These are phyloP conservation scores for Penicillium robsamsonii DNA, from an alignment of 495 filamentous ascomycete genomes.

Conservation along the genomic window DNA sequence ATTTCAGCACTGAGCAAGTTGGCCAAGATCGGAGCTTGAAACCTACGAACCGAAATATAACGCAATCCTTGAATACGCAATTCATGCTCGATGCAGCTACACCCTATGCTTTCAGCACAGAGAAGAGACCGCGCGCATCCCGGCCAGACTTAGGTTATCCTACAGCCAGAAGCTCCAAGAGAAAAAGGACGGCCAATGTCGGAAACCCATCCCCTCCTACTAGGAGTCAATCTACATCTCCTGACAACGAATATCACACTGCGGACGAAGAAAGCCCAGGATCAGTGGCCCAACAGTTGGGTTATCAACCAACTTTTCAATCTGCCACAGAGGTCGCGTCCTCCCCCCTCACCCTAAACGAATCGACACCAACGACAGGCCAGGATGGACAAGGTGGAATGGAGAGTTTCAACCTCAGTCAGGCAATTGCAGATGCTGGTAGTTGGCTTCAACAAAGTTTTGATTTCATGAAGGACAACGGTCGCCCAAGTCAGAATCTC, in stretches of 20 bases:
- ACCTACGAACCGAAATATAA: constrained; percentile 15
- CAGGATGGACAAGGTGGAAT: constrained; percentile 40
- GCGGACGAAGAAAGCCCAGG: background rate
- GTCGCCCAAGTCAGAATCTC: constrained; percentile 12
- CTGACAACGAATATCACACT: constrained; percentile 12
- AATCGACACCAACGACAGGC: constrained; percentile 33
- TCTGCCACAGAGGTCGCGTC: constrained; percentile 14
- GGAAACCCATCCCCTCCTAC: background rate
- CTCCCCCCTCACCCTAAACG: constrained; percentile 35
- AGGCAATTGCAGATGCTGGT: constrained; percentile 46
- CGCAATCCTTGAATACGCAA: constrained; percentile 47
- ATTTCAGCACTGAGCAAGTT: constrained; percentile 34
- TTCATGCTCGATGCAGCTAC: constrained; percentile 50
- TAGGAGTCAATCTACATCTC: background rate
- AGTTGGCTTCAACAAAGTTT: constrained; percentile 48
- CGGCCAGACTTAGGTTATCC: constrained; percentile 14
- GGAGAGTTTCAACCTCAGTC: constrained; percentile 41
- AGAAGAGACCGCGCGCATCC: constrained; percentile 31
- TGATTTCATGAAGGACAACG: constrained; percentile 35
- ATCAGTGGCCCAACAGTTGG: background rate
- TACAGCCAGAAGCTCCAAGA: constrained; percentile 13
- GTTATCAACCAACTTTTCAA: constrained; percentile 3
- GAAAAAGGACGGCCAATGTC: constrained; percentile 7
- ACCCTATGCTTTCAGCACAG: constrained; percentile 47
- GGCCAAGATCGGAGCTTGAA: constrained; percentile 4